Evolutionary conservation across 345 rosid species (phyloP).

Genomic region (Viola odorata): DNA sequence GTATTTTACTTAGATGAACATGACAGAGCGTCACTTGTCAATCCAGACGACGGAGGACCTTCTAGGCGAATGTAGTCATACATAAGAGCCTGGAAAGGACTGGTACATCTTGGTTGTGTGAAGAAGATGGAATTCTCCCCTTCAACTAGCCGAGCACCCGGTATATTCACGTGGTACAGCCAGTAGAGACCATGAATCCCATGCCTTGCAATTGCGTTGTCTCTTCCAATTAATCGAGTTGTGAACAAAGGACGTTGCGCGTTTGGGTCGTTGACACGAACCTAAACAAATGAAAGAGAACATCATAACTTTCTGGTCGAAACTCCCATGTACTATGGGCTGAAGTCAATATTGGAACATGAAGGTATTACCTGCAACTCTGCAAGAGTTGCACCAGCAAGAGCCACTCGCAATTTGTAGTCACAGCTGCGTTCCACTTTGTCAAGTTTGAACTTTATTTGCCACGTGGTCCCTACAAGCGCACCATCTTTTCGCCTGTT

Average conservation of each 20-base stretch:
- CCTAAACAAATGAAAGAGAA: background rate
- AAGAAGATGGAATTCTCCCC: constrained; percentile 16
- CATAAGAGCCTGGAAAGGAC: constrained; percentile 24
- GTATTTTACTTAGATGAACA: background rate
- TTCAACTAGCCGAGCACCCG: constrained; percentile 9
- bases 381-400: constrained; percentile 17
- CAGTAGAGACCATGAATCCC: constrained; percentile 26
- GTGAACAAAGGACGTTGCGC: constrained; percentile 11
- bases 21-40: background rate
- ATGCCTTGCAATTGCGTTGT: constrained; percentile 25
- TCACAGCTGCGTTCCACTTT: constrained; percentile 2
- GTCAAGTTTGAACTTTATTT: constrained; percentile 16
- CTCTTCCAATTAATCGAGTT: constrained; percentile 21
- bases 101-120: constrained; percentile 18
- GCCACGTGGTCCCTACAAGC: constrained; percentile 21
- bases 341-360: background rate
- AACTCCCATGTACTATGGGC: background rate
- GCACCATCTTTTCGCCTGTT: constrained; percentile 9
- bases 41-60: constrained; percentile 13
- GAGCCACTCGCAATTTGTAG: constrained; percentile 17
- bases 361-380: constrained; percentile 17
- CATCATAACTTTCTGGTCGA: background rate
- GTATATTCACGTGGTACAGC: constrained; percentile 10
- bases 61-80: constrained; percentile 25
- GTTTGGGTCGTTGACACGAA: constrained; percentile 20